These are phyloP conservation scores for Zoysia matrella DNA, from an alignment of 202 grass and related monocot genomes.

Conservation along the genomic window DNA sequence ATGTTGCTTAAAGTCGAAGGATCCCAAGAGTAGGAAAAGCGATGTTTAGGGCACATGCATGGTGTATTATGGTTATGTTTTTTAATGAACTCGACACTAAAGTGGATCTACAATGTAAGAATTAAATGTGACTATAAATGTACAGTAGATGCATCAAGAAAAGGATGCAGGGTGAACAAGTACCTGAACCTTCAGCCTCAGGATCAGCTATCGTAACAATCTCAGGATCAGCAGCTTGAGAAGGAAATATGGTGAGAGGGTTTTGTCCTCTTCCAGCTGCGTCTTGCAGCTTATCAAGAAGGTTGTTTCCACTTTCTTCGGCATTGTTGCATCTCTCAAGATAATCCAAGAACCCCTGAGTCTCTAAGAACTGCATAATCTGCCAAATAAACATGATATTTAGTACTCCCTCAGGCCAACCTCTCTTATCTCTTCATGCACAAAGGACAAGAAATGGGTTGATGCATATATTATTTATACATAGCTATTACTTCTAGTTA, in stretches of 20 bases:
- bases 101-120: slow-evolving; percentile 20
- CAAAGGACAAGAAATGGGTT: background rate
- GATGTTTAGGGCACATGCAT: background rate
- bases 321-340: slow-evolving; percentile 89
- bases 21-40: slow-evolving; percentile 21
- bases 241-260: slow-evolving; percentile 87
- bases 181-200: slow-evolving; percentile 74
- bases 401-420: background rate
- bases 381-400: slow-evolving; percentile 52
- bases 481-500: background rate
- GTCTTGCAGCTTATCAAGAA: slow-evolving; percentile 99
- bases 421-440: slow-evolving; percentile 1
- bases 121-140: slow-evolving; percentile 8
- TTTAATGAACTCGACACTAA: background rate
- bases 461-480: background rate
- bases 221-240: slow-evolving; percentile 78
- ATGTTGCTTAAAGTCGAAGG: slow-evolving; percentile 19
- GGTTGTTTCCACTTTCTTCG: slow-evolving; percentile 80
- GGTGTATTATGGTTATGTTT: slow-evolving; percentile 3
- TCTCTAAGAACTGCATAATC: slow-evolving; percentile 97
- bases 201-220: slow-evolving; percentile 88
- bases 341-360: slow-evolving; percentile 99
- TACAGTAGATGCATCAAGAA: slow-evolving; percentile 28
- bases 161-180: slow-evolving; percentile 27
- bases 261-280: slow-evolving; percentile 89